Percentiles rank a stretch among this genome's conserved stretches.
These are phyloP conservation scores for Nakaseomyces sp. DNA, from an alignment of 1,139 yeast genomes.

Conservation along the genomic window DNA sequence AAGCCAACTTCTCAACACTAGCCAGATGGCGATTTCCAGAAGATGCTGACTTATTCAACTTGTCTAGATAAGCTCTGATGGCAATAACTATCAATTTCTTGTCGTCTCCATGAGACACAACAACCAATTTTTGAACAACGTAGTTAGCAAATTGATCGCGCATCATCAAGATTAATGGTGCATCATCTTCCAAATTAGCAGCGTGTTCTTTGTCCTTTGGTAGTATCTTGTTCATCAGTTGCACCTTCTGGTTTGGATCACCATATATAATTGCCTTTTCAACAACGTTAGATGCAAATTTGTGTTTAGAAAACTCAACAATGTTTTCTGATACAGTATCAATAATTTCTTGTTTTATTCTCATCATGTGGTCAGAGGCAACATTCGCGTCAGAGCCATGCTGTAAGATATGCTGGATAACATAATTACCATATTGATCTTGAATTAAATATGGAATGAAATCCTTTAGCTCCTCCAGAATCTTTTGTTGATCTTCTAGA, in stretches of 20 bases:
- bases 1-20: constrained; percentile 70
- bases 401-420: constrained; percentile 89
- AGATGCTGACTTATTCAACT: constrained; percentile 26
- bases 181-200: constrained; percentile 42
- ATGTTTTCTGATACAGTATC: constrained; percentile 48
- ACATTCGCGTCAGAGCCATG: constrained; percentile 43
- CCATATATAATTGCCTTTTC: constrained; percentile 86
- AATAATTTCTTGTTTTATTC: constrained; percentile 45
- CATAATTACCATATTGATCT: constrained; percentile 97
- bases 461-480: constrained; percentile 61
- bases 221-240: constrained; percentile 41
- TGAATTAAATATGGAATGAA: constrained; percentile 74
- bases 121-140: constrained; percentile 90
- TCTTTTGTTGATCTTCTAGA: constrained; percentile 51
- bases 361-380: constrained; percentile 19
- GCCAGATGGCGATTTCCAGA: constrained; percentile 60
- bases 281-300: constrained; percentile 95
- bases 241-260: constrained; percentile 48
- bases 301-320: constrained; percentile 80
- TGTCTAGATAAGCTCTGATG: constrained; percentile 44
- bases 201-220: constrained; percentile 33
- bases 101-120: constrained; percentile 63
- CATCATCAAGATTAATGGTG: constrained; percentile 79
- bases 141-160: constrained; percentile 96
- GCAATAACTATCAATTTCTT: constrained; percentile 52